Evolutionary conservation across 2,329 filamentous ascomycete genomes (phyloP).

Genomic region (Bipolaris gigantea): DNA sequence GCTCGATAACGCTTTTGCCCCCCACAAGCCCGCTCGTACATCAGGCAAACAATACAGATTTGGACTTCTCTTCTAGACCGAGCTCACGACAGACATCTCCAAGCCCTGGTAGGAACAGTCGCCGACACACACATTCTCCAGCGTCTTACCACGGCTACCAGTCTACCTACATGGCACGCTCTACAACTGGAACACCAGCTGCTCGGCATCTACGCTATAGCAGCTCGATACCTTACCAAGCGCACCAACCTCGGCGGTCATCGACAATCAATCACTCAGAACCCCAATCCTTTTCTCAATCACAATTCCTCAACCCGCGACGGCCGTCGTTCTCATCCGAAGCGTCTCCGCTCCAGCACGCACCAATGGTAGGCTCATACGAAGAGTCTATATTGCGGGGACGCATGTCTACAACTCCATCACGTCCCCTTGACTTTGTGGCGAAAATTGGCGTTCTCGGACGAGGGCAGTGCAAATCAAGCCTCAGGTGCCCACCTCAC

Average conservation of each 20-base stretch:
- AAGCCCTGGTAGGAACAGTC: slow-evolving; percentile 55
- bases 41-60: slow-evolving; percentile 80
- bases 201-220: slow-evolving; percentile 58
- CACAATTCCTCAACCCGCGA: slow-evolving; percentile 54
- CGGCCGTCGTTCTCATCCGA: slow-evolving; percentile 76
- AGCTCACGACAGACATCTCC: slow-evolving; percentile 40
- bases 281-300: slow-evolving; percentile 47
- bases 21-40: slow-evolving; percentile 93
- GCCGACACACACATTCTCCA: slow-evolving; percentile 74
- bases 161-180: slow-evolving; percentile 44
- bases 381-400: slow-evolving; percentile 95
- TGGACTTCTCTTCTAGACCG: slow-evolving; percentile 60
- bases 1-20: slow-evolving; percentile 79
- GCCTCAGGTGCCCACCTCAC: slow-evolving; percentile 82
- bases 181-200: slow-evolving; percentile 36
- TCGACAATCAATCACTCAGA: slow-evolving; percentile 58
- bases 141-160: slow-evolving; percentile 57
- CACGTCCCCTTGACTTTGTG: slow-evolving; percentile 86
- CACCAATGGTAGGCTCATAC: slow-evolving; percentile 96
- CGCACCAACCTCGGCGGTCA: slow-evolving; percentile 76
- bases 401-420: slow-evolving; percentile 95
- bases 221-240: slow-evolving; percentile 67
- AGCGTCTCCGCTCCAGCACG: slow-evolving; percentile 76
- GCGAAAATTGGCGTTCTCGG: slow-evolving; percentile 95
- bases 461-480: slow-evolving; percentile 83